Conservation (phyloP, 768 basidiomycete genomes). For the Galerina marginata region DNA sequence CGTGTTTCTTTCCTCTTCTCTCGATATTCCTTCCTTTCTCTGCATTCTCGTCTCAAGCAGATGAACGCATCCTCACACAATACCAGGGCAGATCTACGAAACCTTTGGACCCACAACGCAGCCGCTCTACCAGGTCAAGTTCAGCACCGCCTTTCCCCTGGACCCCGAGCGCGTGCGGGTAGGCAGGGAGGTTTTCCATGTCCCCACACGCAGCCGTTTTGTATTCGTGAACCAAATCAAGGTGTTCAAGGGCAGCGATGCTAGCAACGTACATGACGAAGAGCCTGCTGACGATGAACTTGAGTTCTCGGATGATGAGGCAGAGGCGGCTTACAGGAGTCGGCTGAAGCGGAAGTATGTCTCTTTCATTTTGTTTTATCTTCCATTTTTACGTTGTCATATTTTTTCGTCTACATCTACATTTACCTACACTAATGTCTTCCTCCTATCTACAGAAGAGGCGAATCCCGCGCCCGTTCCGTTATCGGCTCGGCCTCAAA, state of each 20-base stretch:
- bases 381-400: background rate
- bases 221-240: conserved; percentile 80
- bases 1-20: conserved; percentile 2
- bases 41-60: background rate
- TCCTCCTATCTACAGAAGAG: conserved; percentile 46
- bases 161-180: conserved; percentile 58
- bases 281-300: conserved; percentile 89
- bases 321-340: conserved; percentile 76
- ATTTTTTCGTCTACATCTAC: background rate
- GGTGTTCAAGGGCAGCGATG: conserved; percentile 85
- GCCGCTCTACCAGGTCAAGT: conserved; percentile 89
- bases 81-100: conserved; percentile 75
- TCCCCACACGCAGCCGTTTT: conserved; percentile 80
- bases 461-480: conserved; percentile 54
- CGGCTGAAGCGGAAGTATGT: conserved; percentile 64
- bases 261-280: conserved; percentile 93
- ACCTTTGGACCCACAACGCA: conserved; percentile 94
- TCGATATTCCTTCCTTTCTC: background rate
- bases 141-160: conserved; percentile 69
- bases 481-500: conserved; percentile 45
- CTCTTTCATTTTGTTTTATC: background rate
- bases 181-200: conserved; percentile 78
- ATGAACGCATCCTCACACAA: conserved; percentile 22
- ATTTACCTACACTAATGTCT: background rate
- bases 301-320: conserved; percentile 96